phyloP scores from a whole-genome alignment of 2,329 filamentous ascomycete genomes.

The Cladosporium cucumerinum region DNA sequence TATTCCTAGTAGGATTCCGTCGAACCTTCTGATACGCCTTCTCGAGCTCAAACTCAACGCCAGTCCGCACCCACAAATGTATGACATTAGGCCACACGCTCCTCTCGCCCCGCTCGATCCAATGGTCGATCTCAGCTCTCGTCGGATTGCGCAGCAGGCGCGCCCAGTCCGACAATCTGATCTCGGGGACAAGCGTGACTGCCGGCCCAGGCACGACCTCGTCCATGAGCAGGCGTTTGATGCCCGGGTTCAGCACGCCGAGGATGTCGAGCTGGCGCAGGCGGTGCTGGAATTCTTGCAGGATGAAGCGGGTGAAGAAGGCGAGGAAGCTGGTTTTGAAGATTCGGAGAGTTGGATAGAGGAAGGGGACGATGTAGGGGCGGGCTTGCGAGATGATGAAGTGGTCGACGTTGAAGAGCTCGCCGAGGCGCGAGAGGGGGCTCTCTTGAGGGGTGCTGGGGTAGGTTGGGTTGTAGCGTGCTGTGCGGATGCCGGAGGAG shows the following conservation, averaged over 20 bases:
- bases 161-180: slow-evolving; percentile 69
- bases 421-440: slow-evolving; percentile 69
- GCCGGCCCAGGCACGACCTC: slow-evolving; percentile 75
- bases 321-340: slow-evolving; percentile 6
- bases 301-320: slow-evolving; percentile 59
- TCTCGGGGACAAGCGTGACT: slow-evolving; percentile 77
- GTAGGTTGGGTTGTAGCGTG: background rate
- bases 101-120: slow-evolving; percentile 79
- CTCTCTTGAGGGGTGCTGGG: slow-evolving; percentile 1
- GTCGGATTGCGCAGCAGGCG: slow-evolving; percentile 81
- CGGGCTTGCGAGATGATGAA: slow-evolving; percentile 91
- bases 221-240: slow-evolving; percentile 31
- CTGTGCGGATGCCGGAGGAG: background rate
- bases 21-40: slow-evolving; percentile 74
- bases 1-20: background rate
- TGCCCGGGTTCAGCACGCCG: slow-evolving; percentile 36
- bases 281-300: slow-evolving; percentile 75
- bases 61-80: slow-evolving; percentile 76
- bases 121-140: slow-evolving; percentile 70
- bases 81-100: slow-evolving; percentile 89
- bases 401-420: slow-evolving; percentile 90
- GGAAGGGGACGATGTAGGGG: slow-evolving; percentile 77
- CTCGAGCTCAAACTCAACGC: slow-evolving; percentile 84
- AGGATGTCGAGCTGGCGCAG: slow-evolving; percentile 77
- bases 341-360: slow-evolving; percentile 4